Conservation (phyloP, 495 filamentous ascomycete genomes). For the Chaetomium tenue region DNA sequence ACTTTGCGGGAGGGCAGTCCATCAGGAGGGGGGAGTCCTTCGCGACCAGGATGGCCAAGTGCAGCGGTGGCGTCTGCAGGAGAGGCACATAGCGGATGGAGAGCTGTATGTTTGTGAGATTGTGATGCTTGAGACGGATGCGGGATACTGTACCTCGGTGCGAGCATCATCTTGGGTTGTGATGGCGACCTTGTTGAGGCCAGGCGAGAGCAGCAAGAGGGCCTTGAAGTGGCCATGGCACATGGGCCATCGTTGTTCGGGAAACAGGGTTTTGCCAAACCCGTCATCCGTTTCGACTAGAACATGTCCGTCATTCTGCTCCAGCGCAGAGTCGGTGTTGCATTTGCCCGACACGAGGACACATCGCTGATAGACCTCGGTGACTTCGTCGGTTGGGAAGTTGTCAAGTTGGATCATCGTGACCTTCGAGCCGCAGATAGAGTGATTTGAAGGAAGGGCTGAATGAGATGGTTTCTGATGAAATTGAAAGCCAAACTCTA, state of each 20-base stretch:
- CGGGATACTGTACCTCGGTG: not conserved
- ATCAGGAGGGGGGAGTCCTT: constrained; percentile 47
- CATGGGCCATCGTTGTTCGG: constrained; percentile 60
- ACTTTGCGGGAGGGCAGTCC: constrained; percentile 41
- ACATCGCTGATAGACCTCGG: constrained; percentile 26
- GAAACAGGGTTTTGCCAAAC: constrained; percentile 19
- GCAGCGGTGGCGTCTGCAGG: constrained; percentile 47
- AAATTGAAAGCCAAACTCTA: not conserved
- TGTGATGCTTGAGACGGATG: not conserved
- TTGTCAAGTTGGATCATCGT: constrained; percentile 21
- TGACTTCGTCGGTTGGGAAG: constrained; percentile 3
- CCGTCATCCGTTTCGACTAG: constrained; percentile 9
- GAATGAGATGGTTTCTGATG: not conserved
- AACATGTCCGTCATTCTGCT: constrained; percentile 13
- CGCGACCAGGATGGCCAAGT: constrained; percentile 50
- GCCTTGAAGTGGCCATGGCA: constrained; percentile 73
- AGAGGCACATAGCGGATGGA: constrained; percentile 22
- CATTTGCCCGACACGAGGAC: constrained; percentile 21
- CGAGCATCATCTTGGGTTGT: not conserved
- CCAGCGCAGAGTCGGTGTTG: not conserved
- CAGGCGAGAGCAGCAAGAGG: constrained; percentile 67
- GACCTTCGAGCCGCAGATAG: not conserved
- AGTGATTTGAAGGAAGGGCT: not conserved
- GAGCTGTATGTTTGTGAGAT: not conserved
- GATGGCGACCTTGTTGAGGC: constrained; percentile 59